Percentiles rank a stretch among this genome's conserved stretches.
phyloP scores from a whole-genome alignment of 257 asterid species.

The Ocimum tenuiflorum region DNA sequence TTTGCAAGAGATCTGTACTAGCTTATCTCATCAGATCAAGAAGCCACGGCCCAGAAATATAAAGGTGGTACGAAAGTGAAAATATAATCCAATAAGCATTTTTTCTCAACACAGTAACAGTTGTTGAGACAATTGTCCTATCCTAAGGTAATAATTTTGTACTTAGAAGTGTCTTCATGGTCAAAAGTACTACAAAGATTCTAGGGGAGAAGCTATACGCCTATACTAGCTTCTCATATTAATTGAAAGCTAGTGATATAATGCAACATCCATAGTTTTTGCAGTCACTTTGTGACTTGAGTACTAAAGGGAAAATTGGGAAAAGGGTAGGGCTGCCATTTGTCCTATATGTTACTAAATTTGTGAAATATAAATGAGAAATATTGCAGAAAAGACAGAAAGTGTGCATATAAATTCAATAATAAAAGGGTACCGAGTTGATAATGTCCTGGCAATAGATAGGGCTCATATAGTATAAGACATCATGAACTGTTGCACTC shows the following conservation, averaged over 20 bases:
- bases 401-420: background rate
- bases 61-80: background rate
- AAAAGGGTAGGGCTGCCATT: no score
- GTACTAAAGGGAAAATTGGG: no score
- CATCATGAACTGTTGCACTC: conserved; percentile 98
- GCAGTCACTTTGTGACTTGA: no score
- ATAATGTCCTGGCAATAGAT: conserved; percentile 91
- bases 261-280: no score
- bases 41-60: background rate
- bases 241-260: no score
- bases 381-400: background rate
- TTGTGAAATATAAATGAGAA: background rate
- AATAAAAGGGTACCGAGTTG: conserved; percentile 57
- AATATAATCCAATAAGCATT: background rate
- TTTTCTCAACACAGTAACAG: background rate
- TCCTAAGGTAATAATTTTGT: background rate
- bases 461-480: conserved; percentile 97
- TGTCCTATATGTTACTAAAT: no score
- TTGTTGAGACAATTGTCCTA: background rate
- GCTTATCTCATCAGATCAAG: background rate
- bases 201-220: background rate
- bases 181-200: background rate
- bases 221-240: background rate
- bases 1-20: background rate
- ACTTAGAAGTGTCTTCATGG: background rate